Evolutionary conservation across 331 rosid genomes (phyloP).

Genomic region (Ulmus americana): DNA sequence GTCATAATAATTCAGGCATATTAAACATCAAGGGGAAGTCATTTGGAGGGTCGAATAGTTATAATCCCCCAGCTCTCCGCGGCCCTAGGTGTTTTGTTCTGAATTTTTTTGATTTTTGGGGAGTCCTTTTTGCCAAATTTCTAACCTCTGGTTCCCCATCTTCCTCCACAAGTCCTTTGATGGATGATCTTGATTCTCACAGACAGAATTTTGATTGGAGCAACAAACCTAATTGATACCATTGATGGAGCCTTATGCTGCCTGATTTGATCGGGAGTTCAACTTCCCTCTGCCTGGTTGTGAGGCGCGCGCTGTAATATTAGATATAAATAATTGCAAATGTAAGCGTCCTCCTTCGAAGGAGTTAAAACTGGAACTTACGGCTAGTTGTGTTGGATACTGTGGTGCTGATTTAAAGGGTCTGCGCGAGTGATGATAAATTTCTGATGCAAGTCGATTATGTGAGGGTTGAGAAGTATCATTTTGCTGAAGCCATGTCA

Average conservation of each 20-base stretch:
- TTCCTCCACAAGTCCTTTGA: too few species aligned
- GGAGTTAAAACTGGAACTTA: constrained; percentile 75
- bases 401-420: constrained; percentile 99
- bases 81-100: too few species aligned
- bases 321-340: constrained; percentile 87
- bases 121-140: too few species aligned
- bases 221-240: constrained; percentile 94
- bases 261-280: constrained; percentile 97
- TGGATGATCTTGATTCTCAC: constrained; percentile 99
- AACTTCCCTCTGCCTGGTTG: constrained; percentile 88
- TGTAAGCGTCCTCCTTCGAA: constrained; percentile 87
- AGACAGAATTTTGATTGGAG: constrained; percentile 95
- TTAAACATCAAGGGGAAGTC: too few species aligned
- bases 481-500: constrained; percentile 92
- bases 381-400: constrained; percentile 95
- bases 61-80: too few species aligned
- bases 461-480: constrained; percentile 74
- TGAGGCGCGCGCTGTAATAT: constrained; percentile 93
- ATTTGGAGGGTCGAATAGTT: too few species aligned
- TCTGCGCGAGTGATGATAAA: constrained; percentile 88
- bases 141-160: too few species aligned
- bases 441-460: constrained; percentile 93
- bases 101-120: too few species aligned
- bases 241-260: constrained; percentile 97
- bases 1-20: too few species aligned